Conservation (phyloP, 2,329 filamentous ascomycete genomes). For the Diaporthe velutina region DNA sequence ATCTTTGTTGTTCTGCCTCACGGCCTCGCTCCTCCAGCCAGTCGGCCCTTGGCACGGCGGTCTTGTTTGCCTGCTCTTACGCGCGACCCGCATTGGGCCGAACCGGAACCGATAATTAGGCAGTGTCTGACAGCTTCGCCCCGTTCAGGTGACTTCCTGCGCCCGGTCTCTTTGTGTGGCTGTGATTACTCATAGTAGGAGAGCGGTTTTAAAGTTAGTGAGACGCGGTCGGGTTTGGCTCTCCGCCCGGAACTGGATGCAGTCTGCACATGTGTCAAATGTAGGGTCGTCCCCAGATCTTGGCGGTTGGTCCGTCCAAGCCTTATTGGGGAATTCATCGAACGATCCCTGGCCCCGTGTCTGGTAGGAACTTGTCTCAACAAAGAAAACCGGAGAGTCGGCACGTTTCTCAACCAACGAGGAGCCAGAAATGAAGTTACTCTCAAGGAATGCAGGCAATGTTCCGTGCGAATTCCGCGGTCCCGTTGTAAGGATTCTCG, state of each 20-base stretch:
- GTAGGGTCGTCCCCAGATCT: conserved; percentile 1
- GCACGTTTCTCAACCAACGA: not conserved
- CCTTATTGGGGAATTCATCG: not conserved
- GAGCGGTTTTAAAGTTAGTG: not conserved
- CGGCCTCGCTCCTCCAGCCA: not conserved
- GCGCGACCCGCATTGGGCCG: conserved; percentile 25
- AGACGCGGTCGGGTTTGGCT: not conserved
- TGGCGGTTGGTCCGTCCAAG: not conserved
- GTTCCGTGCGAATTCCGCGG: conserved; percentile 8
- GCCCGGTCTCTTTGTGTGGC: conserved; percentile 19
- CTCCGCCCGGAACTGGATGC: not conserved
- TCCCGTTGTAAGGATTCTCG: not conserved
- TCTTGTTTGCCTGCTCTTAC: not conserved
- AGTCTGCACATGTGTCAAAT: not conserved
- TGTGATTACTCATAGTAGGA: conserved; percentile 12
- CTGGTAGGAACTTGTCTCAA: not conserved
- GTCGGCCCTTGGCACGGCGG: conserved; percentile 21
- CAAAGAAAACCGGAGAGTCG: conserved; percentile 4
- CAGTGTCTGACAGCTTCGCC: conserved; percentile 21
- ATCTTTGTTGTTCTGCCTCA: conserved; percentile 28
- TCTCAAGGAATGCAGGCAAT: not conserved
- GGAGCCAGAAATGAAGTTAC: conserved; percentile 1
- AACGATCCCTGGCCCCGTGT: not conserved
- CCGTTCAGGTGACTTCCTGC: conserved; percentile 23
- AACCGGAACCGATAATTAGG: conserved; percentile 6